Evolutionary conservation across 257 asterid species (phyloP), one percentile per base, ranked within the genome.

Genomic region (Paraleonurus japonicus): DNA sequence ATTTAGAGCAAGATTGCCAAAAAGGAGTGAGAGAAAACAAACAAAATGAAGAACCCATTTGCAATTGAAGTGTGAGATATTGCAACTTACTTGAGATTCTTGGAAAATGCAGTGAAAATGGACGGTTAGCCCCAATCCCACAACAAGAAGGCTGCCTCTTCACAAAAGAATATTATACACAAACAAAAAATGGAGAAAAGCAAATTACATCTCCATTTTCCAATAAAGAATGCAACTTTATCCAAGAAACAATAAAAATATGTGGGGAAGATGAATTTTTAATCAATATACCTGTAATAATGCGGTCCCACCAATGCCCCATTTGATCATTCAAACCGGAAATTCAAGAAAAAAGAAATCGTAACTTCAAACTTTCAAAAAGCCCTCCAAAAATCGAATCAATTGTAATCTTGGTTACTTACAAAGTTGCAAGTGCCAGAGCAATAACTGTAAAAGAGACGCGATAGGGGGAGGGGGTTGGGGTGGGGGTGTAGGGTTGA

Each of bases 271-370:
- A 30, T 23, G 5, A 68, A 72, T 75, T 4, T 70, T 73, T 72
- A 16, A 77, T 78, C 55, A 45, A 50, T 61, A 50, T 61, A 74
- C 47, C 86, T 73, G 78, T 54, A 47, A 48, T 69, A 55, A 23
- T 80, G 89, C 75, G 76, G 76, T 64, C 69, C 92, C 89, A 82
- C 86, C 75, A 70, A 59, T 33, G 58, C 48, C 79, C 58, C 61
- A 61, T 59, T 65, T 77, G 69, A 71, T 68, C 69, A 59, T 69
- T 65, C 61, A 61, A 70, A 73, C 5, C 33, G 61, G 51, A 39
- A 76, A 60, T 7, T 60, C 60, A 47, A 65, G 20, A 47, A n/a
- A n/a, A n/a, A n/a, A 4, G 24, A 64, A 68, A 73, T 71, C 50
- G n/a, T 65, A 74, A 23, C 35, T 76, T 55, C 75, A 58, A 28